A percentile compares a stretch with the other conserved stretches of the same genome.
phyloP scores from a whole-genome alignment of 371 early-diverging fungal genomes.

The Lichtheimia corymbifera region DNA sequence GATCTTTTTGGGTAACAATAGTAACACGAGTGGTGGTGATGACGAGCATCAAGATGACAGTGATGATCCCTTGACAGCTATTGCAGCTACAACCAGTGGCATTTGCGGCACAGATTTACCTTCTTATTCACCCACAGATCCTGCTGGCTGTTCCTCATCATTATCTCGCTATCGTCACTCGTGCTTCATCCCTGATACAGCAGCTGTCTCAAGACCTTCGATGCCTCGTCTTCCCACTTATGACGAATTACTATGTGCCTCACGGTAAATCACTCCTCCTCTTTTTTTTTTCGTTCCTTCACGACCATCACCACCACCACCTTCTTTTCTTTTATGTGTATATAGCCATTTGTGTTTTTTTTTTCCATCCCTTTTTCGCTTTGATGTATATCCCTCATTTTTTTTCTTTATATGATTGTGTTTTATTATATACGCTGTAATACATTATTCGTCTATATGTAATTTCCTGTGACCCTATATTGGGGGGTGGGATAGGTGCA shows the following conservation, averaged over 20 bases:
- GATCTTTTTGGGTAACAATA: too few relatives aligned
- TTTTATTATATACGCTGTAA: too few relatives aligned
- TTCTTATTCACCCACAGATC: background rate
- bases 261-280: constrained; percentile 3
- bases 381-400: background rate
- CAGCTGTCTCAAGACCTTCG: too few relatives aligned
- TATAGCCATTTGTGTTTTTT: background rate
- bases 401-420: background rate
- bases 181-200: constrained; percentile 1
- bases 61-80: too few relatives aligned
- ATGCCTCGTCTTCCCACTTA: constrained; percentile 20
- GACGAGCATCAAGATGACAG: background rate
- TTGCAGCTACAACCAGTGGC: background rate
- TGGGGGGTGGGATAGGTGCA: too few relatives aligned
- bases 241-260: constrained; percentile 20
- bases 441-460: too few relatives aligned
- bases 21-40: too few relatives aligned
- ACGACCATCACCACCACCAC: too few relatives aligned
- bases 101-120: background rate
- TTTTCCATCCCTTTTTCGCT: background rate
- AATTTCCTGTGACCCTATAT: too few relatives aligned
- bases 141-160: background rate
- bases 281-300: too few relatives aligned
- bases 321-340: too few relatives aligned
- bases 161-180: background rate